Conservation (phyloP, 176 grass and related monocot species). For the Carex pumila region DNA sequence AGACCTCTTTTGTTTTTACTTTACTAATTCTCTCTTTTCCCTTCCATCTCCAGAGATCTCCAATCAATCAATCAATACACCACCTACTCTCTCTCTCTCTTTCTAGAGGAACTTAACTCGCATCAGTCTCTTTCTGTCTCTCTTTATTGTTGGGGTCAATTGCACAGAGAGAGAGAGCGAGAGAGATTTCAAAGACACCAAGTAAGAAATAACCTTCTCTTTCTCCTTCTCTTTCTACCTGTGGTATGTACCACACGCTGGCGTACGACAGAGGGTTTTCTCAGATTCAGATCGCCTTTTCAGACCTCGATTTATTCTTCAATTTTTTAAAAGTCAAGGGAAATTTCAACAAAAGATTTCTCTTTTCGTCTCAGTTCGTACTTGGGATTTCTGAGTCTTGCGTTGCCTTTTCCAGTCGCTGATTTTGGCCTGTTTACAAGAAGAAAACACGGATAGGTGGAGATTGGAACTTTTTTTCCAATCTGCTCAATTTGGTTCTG, state of each 20-base stretch:
- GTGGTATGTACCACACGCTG: neutral
- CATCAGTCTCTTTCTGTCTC: neutral
- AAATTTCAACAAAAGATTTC: neutral
- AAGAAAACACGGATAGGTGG: neutral
- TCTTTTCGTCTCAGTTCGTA: neutral
- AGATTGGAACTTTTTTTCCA: neutral
- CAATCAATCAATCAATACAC: constrained; percentile 16
- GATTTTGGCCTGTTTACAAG: neutral
- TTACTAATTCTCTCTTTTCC: neutral
- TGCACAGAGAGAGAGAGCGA: neutral
- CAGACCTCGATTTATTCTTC: neutral
- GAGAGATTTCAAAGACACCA: neutral
- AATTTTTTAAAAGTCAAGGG: neutral
- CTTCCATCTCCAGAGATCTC: neutral
- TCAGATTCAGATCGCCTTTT: constrained; percentile 8
- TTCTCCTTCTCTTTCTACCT: neutral
- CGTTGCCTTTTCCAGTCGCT: neutral
- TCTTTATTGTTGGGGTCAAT: neutral
- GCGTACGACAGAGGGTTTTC: neutral
- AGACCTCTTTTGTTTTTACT: neutral
- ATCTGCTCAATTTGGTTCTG: neutral
- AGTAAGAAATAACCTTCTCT: neutral
- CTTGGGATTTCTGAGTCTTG: neutral
- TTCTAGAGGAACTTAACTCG: neutral
- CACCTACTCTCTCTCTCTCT: neutral